Base-by-base conservation (phyloP, 164 flowering plant species). In the Piper betle region DNA sequence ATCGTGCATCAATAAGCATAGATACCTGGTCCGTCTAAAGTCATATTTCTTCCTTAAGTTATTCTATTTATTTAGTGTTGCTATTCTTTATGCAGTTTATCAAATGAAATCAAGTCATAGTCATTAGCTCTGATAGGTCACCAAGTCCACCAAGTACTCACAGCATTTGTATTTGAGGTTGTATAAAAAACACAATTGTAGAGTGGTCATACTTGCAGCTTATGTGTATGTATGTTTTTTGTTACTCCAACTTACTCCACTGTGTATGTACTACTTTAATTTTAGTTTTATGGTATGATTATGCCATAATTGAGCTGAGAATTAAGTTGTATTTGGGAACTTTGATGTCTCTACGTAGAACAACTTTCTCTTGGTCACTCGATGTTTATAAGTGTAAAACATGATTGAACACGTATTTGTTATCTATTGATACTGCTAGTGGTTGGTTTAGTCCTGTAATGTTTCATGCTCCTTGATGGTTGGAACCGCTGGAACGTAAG, bases 61-160 rank as follows among this genome's bases (percentile, higher is more conserved):
- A 53, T 46, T 42, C 37, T n/a, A 52, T 17, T 57, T 38, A 38
- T 20, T 56, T 55, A 56, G 57, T 38, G 61, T 67, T 25, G 57
- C 61, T 68, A 71, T 72, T 69, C 64, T 58, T 72, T 66, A 39
- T 59, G 71, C 65, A 65, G 62, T 52, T 52, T 43, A 9, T 59
- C 41, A 18, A 38, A 58, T 53, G 48, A 38, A 20, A 3, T 48
- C 39, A 40, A 25, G 33, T 25, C 33, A 25, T 55, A 3, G 15
- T 25, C 46, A 54, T 38, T 41, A 62, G 25, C n/a, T 53, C 54
- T 53, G 67, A 59, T 25, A 65, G 61, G 66, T 50, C 58, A 53
- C 53, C 25, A 53, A 25, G 54, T 54, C 52, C 55, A 25, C 59
- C 18, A 6, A 54, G 20, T 54, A 25, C 20, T 54, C 37, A 18